phyloP scores from a whole-genome alignment of 306 rosid genomes.

The Cicer pinnatifidum region DNA sequence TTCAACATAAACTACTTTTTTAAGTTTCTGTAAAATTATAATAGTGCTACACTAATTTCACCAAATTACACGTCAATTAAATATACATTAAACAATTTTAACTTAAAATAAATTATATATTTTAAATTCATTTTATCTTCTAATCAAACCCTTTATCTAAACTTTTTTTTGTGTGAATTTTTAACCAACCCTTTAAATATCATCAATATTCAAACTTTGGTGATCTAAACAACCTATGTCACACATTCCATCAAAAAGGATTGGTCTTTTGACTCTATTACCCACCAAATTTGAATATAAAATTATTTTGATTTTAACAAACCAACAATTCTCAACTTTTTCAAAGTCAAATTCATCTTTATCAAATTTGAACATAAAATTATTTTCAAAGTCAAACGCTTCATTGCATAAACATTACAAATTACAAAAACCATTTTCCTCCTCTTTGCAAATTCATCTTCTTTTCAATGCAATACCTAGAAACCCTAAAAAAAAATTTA shows the following conservation, averaged over 20 bases:
- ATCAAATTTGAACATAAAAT: constrained; percentile 6
- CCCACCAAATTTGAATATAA: constrained; percentile 29
- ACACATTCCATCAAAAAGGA: not conserved
- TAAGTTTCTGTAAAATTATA: too few species aligned
- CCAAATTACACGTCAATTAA: too few species aligned
- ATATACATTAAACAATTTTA: too few species aligned
- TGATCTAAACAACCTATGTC: not conserved
- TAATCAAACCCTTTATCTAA: not conserved
- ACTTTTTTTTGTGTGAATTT: not conserved
- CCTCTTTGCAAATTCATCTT: not conserved
- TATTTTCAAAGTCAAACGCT: not conserved
- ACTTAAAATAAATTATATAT: too few species aligned
- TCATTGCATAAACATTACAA: not conserved
- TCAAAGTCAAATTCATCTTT: not conserved
- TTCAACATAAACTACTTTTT: too few species aligned
- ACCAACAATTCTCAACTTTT: constrained; percentile 23
- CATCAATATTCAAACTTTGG: not conserved
- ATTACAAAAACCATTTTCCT: constrained; percentile 26
- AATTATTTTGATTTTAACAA: not conserved
- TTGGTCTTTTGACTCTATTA: not conserved
- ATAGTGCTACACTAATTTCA: too few species aligned
- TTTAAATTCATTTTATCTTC: not conserved
- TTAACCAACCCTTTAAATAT: not conserved
- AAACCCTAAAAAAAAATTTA: constrained; percentile 3
- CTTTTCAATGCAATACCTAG: not conserved